Evolutionary conservation across 495 filamentous ascomycete species (phyloP), one percentile per base, ranked within the genome.

Genomic region (Penicillium waksmanii): DNA sequence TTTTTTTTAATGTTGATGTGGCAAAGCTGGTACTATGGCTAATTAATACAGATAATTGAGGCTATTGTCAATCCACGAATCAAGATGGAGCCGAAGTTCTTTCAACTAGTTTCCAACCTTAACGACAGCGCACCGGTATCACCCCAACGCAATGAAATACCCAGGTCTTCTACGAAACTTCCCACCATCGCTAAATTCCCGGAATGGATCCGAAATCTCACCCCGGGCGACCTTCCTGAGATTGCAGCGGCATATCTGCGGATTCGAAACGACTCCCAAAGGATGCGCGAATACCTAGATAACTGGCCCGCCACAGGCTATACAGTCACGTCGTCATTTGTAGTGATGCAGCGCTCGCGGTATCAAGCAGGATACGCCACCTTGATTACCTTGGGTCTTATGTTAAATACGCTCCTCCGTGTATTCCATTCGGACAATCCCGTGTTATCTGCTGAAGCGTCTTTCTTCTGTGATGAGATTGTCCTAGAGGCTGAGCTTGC

Each of bases 1-100:
- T n/a, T 31, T 27, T 31, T 4, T 7, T 9, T 5, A 8, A 3
- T 23, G 2, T 31, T 8, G 6, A 31, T 6, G 27, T 8, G 27
- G 6, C 25, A 0, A 31, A 31, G 8, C 27, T 9, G 27, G 27
- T 8, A 31, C 27, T 31, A 2, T 31, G 27, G 27, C 46, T 48
- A 12, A 48, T 12, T 10, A 1, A 25, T 12, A 13, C 31, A 77
- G 75, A 68, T 76, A 18, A 47, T 77, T n/a, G 71, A 76, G 56
- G 69, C 65, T 17, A 61, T 73, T 12, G 61, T 66, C 23, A 66
- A 74, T n/a, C 66, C 66, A 7, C 58, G 57, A 1, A 66, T 77
- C 17, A 58, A 61, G n/a, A 61, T 77, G 38, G 50, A 52, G 11
- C 58, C 58, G 9, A 52, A 56, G 21, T 68, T 69, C 23, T 68